phyloP scores from a whole-genome alignment of 495 filamentous ascomycete species.

The Xeromyces bisporus region DNA sequence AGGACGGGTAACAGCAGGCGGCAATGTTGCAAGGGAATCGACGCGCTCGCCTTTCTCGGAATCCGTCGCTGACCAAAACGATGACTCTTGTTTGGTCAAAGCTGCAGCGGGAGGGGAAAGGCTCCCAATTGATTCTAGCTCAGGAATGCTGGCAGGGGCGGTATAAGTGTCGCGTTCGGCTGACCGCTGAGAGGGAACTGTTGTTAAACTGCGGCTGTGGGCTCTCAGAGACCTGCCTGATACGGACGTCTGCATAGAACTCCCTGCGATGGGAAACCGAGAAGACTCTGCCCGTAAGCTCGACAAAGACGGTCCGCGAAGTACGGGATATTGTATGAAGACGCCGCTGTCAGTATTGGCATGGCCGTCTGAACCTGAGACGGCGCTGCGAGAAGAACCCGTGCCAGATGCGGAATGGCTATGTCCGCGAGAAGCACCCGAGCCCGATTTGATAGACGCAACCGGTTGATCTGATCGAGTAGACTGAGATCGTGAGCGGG shows the following conservation, averaged over 20 bases:
- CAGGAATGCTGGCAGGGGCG: no score
- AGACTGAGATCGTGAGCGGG: conserved; percentile 21
- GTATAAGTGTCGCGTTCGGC: conserved; percentile 23
- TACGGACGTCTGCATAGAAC: conserved; percentile 14
- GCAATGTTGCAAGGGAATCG: conserved; percentile 27
- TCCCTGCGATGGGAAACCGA: conserved; percentile 8
- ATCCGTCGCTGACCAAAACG: conserved; percentile 31
- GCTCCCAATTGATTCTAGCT: no score
- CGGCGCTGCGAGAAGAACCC: conserved; percentile 23
- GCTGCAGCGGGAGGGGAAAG: no score
- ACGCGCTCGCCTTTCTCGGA: conserved; percentile 19
- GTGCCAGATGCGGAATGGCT: conserved; percentile 23
- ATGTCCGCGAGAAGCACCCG: conserved; percentile 12
- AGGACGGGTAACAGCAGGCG: conserved; percentile 9
- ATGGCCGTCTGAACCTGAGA: conserved; percentile 19
- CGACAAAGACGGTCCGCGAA: conserved; percentile 29
- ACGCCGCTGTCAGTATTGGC: conserved; percentile 24
- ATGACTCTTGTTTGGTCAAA: conserved; percentile 16
- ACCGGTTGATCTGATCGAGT: conserved; percentile 25
- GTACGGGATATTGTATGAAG: conserved; percentile 32
- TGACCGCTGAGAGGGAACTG: conserved; percentile 50
- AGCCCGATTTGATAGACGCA: conserved; percentile 16
- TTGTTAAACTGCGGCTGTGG: conserved; percentile 62
- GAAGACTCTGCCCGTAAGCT: conserved; percentile 31
- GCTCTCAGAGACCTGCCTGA: conserved; percentile 27